Evolutionary conservation across 805 yeast genomes (phyloP), one percentile per base, ranked within the genome.

Genomic region (Pichia phayaonensis): DNA sequence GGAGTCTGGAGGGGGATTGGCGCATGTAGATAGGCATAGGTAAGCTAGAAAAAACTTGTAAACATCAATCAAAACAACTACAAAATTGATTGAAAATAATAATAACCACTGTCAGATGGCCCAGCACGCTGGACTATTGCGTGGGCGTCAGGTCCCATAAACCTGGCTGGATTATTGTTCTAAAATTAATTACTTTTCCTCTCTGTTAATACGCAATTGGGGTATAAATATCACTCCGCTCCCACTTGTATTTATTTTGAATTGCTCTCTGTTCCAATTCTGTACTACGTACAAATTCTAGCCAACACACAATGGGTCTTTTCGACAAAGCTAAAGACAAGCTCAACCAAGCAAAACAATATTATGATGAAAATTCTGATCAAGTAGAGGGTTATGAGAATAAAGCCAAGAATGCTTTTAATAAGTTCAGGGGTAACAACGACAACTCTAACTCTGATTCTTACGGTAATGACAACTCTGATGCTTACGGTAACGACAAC

Each of bases 401-500:
- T n/a, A 34, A 47, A 40, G 52, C 52, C 3, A 46, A 46, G 47
- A 42, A 45, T 34, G 36, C 41, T 8, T 47, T 39, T 29, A 34
- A 31, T n/a, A 43, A 47, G 23, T 22, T 57, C 56, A 42, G 52
- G 56, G 55, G 61, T 55, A 58, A 61, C 40, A 56, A 44, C 34
- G 24, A 29, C 22, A 40, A 44, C 18, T 57, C 61, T 40, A 59
- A 60, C 22, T 18, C 34, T 13, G 13, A 39, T n/a, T 57, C 64
- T n/a, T 62, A 61, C 42, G 50, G 53, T 57, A 58, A 61, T 45
- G 59, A 60, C 51, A 63, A 67, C 53, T 52, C 60, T 57, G 63
- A 70, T 59, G 64, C 68, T 26, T 64, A 46, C 43, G 65, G 66
- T 57, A 57, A 61, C 45, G 60, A 59, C 38, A 56, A 57, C 53